These are phyloP conservation scores for Penicillium argentinense DNA, from an alignment of 495 filamentous ascomycete genomes.

Conservation along the genomic window DNA sequence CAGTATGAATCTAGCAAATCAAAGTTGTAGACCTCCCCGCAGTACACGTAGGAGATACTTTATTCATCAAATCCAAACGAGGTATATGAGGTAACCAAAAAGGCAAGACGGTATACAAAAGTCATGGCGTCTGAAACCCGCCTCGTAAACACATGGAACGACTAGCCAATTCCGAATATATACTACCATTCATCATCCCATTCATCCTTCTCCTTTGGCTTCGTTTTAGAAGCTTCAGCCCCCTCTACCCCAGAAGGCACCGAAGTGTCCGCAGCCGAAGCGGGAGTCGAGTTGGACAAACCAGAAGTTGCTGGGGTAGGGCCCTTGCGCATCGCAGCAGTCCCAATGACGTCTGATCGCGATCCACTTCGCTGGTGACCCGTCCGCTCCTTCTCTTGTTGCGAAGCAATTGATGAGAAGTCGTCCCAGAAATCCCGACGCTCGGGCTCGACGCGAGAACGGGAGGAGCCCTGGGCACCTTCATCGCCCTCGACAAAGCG, in stretches of 20 bases:
- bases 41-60: neutral
- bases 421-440: constrained; percentile 92
- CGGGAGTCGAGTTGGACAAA: constrained; percentile 27
- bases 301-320: constrained; percentile 37
- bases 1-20: no score
- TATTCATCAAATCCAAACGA: constrained; percentile 14
- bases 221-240: constrained; percentile 33
- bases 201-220: constrained; percentile 51
- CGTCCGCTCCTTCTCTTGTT: constrained; percentile 30
- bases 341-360: constrained; percentile 60
- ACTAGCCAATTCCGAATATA: no score
- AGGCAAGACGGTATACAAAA: constrained; percentile 7
- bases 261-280: no score
- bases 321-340: constrained; percentile 66
- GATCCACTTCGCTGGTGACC: constrained; percentile 33
- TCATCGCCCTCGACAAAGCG: constrained; percentile 76
- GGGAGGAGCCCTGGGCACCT: constrained; percentile 13
- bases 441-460: constrained; percentile 53
- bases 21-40: no score
- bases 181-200: constrained; percentile 68
- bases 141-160: constrained; percentile 2
- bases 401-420: constrained; percentile 58
- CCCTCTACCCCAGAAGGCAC: constrained; percentile 40
- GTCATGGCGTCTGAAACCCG: constrained; percentile 8
- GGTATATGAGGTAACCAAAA: constrained; percentile 12